These are phyloP conservation scores for Solanum paucissectum DNA, from an alignment of 257 asterid species.

Conservation along the genomic window DNA sequence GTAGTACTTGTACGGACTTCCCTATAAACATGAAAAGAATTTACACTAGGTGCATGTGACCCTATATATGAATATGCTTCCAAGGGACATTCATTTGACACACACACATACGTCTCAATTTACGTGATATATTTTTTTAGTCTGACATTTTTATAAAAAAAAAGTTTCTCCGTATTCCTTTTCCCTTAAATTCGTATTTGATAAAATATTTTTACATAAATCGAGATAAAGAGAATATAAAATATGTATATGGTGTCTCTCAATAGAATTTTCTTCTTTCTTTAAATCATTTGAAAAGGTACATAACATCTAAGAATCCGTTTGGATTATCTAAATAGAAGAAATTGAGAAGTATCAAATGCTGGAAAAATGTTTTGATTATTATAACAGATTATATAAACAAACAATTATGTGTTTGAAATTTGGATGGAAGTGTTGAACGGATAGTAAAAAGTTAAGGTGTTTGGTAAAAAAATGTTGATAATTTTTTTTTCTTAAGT, in stretches of 20 bases:
- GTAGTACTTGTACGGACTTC: neutral
- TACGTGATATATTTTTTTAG: neutral
- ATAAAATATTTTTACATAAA: neutral
- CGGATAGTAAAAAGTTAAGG: neutral
- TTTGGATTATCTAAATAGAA: neutral
- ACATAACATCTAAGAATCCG: neutral
- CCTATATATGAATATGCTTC: neutral
- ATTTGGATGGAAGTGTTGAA: neutral
- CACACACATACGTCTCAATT: neutral
- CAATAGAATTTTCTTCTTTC: neutral
- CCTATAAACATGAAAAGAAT: neutral
- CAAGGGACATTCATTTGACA: neutral
- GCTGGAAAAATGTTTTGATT: neutral
- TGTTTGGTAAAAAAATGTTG: neutral
- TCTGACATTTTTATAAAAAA: neutral
- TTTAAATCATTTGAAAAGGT: neutral
- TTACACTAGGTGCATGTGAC: neutral
- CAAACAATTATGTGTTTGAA: neutral
- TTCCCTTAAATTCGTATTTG: neutral
- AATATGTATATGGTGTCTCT: neutral
- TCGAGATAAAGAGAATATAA: neutral
- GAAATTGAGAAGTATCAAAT: neutral
- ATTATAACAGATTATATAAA: neutral
- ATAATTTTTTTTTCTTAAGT: neutral
- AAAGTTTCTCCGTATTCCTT: too few species aligned